These are phyloP conservation scores for Hypoxylon sp. DNA, from an alignment of 2,329 filamentous ascomycete genomes.

Conservation along the genomic window DNA sequence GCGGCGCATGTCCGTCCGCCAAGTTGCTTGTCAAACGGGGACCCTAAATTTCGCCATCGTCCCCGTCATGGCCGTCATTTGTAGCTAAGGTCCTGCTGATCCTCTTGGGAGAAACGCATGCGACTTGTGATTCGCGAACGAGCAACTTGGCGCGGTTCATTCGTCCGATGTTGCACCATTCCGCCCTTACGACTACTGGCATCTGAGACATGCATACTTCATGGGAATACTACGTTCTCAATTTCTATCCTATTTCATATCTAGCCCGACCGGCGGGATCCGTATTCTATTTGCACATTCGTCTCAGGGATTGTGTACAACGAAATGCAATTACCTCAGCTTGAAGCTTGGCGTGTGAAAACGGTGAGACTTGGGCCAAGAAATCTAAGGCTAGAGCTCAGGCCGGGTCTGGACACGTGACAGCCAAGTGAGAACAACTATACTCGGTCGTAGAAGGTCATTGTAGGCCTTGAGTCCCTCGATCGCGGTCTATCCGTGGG, in stretches of 20 bases:
- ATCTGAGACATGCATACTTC: conserved; percentile 8
- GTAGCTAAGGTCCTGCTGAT: conserved; percentile 9
- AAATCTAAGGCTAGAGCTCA: too few relatives aligned
- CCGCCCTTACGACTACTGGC: neutral
- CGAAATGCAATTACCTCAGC: neutral
- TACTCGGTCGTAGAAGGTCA: too few relatives aligned
- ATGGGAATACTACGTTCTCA: conserved; percentile 10
- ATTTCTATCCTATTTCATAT: neutral
- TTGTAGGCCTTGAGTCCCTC: too few relatives aligned
- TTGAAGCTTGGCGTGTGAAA: neutral
- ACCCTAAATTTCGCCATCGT: conserved; percentile 31
- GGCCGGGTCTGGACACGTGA: too few relatives aligned
- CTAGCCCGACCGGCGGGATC: neutral
- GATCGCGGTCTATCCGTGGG: too few relatives aligned
- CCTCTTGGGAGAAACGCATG: conserved; percentile 1
- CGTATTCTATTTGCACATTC: neutral
- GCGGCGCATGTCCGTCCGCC: conserved; percentile 37
- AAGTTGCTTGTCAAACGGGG: conserved; percentile 27
- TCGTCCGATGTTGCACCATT: conserved; percentile 15
- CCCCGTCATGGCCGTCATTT: conserved; percentile 16
- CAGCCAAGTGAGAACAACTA: too few relatives aligned
- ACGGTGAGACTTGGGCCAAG: too few relatives aligned
- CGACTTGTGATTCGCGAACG: neutral
- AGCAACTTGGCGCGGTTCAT: conserved; percentile 8
- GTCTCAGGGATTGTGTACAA: neutral